A percentile compares a stretch with the other conserved stretches of the same genome.
Evolutionary conservation across 2,329 filamentous ascomycete species (phyloP).

Genomic region (Beauveria bassiana): DNA sequence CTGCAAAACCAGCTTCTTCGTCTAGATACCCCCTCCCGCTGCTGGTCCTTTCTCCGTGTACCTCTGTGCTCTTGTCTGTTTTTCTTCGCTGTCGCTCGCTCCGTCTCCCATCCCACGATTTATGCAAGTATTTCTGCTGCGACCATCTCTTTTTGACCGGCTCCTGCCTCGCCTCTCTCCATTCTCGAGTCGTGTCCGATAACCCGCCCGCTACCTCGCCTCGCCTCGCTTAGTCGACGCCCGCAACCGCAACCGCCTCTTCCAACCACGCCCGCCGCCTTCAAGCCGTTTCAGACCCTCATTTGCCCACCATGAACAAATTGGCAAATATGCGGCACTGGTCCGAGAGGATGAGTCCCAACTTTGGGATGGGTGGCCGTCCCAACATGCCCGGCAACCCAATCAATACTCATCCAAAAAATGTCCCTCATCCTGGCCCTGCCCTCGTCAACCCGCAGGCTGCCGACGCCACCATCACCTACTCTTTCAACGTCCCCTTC

Average conservation of each 20-base stretch:
- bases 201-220: not conserved
- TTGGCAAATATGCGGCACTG: slow-evolving; percentile 65
- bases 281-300: not conserved
- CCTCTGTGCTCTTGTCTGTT: not conserved
- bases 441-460: slow-evolving; percentile 60
- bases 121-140: not conserved
- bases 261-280: not conserved
- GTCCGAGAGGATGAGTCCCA: slow-evolving; percentile 62
- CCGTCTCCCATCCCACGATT: not conserved
- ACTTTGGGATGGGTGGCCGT: slow-evolving; percentile 54
- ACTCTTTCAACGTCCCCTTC: slow-evolving; percentile 97
- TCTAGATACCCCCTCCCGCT: slow-evolving; percentile 8
- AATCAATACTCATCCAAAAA: slow-evolving; percentile 52
- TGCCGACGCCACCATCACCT: slow-evolving; percentile 72
- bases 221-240: not conserved
- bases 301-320: slow-evolving; percentile 55
- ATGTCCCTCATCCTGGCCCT: slow-evolving; percentile 41
- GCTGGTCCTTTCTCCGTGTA: not conserved
- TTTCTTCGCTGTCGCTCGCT: slow-evolving; percentile 6
- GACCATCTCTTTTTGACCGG: not conserved
- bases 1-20: slow-evolving; percentile 9
- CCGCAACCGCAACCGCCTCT: not conserved
- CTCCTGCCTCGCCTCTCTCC: not conserved
- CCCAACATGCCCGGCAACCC: slow-evolving; percentile 48
- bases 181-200: not conserved